phyloP scores from a whole-genome alignment of 768 basidiomycete genomes.

The Xanthoconium stramineum region DNA sequence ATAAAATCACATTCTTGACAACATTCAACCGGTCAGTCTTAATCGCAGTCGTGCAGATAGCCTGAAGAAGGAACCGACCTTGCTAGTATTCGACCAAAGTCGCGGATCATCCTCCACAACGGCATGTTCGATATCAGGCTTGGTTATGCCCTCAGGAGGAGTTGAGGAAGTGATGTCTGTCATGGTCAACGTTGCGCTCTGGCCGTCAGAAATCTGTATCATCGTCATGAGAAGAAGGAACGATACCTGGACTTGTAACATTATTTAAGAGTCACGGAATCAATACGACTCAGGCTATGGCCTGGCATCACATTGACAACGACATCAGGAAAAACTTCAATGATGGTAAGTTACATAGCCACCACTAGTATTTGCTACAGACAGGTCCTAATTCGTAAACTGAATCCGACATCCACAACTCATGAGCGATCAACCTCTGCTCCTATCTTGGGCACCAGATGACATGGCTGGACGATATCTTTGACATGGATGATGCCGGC shows the following conservation, averaged over 20 bases:
- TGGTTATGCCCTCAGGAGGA: neutral
- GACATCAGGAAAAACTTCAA: no score
- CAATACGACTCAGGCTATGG: neutral
- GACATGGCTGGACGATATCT: no score
- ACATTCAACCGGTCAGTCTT: neutral
- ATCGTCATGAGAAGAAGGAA: neutral
- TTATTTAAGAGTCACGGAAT: constrained; percentile 6
- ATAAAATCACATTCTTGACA: constrained; percentile 18
- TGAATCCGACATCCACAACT: no score
- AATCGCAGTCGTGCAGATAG: neutral
- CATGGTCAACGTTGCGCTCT: neutral
- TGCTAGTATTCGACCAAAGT: constrained; percentile 52
- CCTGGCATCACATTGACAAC: neutral
- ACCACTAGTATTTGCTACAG: no score
- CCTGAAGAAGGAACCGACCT: constrained; percentile 36
- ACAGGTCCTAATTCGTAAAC: no score
- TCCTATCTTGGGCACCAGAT: no score
- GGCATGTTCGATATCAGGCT: constrained; percentile 37
- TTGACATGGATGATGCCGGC: no score
- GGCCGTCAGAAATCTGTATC: neutral
- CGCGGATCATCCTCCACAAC: constrained; percentile 61
- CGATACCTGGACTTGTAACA: neutral
- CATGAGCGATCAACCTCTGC: no score
- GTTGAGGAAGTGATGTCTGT: neutral
- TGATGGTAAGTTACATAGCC: no score